phyloP scores from a whole-genome alignment of 2,329 filamentous ascomycete species.

The Gnomoniopsis sp. region DNA sequence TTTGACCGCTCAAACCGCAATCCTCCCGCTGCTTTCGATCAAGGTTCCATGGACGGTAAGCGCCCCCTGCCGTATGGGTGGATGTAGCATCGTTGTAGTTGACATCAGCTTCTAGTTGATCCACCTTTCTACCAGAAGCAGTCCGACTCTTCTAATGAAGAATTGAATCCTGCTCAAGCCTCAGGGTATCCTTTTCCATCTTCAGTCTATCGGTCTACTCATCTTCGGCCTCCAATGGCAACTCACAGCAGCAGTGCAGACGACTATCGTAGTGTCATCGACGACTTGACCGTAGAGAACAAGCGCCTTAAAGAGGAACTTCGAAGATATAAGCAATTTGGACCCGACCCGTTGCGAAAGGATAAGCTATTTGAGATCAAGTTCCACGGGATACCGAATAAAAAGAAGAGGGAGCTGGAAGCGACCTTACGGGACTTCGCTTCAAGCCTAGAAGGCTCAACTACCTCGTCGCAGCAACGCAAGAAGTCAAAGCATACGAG shows the following conservation, averaged over 20 bases:
- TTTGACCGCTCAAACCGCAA: slow-evolving; percentile 53
- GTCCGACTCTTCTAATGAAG: slow-evolving; percentile 50
- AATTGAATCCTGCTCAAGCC: slow-evolving; percentile 20
- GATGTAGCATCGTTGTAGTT: background rate
- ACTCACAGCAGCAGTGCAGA: slow-evolving; percentile 62
- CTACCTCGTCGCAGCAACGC: slow-evolving; percentile 38
- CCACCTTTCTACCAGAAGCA: slow-evolving; percentile 55
- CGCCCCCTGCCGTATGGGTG: background rate
- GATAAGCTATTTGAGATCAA: slow-evolving; percentile 84
- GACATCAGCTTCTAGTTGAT: slow-evolving; percentile 35
- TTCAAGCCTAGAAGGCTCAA: slow-evolving; percentile 54
- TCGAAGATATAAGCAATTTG: slow-evolving; percentile 65
- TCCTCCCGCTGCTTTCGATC: slow-evolving; percentile 38
- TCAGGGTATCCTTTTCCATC: slow-evolving; percentile 22
- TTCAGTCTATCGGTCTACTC: background rate
- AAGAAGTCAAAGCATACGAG: slow-evolving; percentile 38
- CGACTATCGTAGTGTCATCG: slow-evolving; percentile 79
- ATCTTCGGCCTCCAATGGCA: slow-evolving; percentile 17
- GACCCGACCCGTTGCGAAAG: slow-evolving; percentile 63
- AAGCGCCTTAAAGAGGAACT: slow-evolving; percentile 72
- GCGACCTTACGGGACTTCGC: slow-evolving; percentile 69
- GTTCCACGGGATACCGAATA: slow-evolving; percentile 67
- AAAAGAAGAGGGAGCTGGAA: slow-evolving; percentile 75
- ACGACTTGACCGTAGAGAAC: slow-evolving; percentile 82
- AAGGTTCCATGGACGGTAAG: slow-evolving; percentile 46